These are phyloP conservation scores for Waltergamsia citrina DNA, from an alignment of 2,329 filamentous ascomycete genomes.

Conservation along the genomic window DNA sequence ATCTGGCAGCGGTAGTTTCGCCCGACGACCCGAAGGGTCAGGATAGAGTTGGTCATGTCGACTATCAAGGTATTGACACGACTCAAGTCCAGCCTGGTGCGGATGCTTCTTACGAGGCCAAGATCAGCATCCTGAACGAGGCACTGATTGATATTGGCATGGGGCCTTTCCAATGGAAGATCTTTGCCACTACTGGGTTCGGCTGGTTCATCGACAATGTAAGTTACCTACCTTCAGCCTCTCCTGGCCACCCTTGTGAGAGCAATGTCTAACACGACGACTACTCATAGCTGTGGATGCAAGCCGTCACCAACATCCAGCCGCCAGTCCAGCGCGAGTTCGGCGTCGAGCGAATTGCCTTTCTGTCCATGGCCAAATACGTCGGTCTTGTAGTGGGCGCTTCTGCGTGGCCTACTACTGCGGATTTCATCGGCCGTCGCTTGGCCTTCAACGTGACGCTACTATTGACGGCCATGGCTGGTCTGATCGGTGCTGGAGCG, in stretches of 20 bases:
- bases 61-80: constrained; percentile 12
- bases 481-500: constrained; percentile 42
- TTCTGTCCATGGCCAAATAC: constrained; percentile 18
- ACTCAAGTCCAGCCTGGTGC: constrained; percentile 5
- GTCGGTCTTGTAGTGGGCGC: constrained; percentile 15
- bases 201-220: constrained; percentile 15
- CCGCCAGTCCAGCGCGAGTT: constrained; percentile 19
- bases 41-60: not conserved
- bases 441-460: constrained; percentile 53
- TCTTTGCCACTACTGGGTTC: constrained; percentile 11
- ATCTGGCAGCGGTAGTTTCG: no score
- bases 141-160: constrained; percentile 13
- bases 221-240: not conserved
- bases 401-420: constrained; percentile 41
- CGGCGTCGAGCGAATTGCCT: constrained; percentile 15
- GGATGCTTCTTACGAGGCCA: constrained; percentile 10
- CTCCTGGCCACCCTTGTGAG: not conserved
- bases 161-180: constrained; percentile 9
- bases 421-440: constrained; percentile 46
- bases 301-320: constrained; percentile 17
- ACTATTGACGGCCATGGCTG: constrained; percentile 46
- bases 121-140: constrained; percentile 13
- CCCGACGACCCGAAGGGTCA: not conserved
- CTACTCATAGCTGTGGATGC: constrained; percentile 14
- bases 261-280: not conserved